Evolutionary conservation across 2,329 filamentous ascomycete genomes (phyloP), one percentile per base, ranked within the genome.

Genomic region (Pyrenophora seminiperda): DNA sequence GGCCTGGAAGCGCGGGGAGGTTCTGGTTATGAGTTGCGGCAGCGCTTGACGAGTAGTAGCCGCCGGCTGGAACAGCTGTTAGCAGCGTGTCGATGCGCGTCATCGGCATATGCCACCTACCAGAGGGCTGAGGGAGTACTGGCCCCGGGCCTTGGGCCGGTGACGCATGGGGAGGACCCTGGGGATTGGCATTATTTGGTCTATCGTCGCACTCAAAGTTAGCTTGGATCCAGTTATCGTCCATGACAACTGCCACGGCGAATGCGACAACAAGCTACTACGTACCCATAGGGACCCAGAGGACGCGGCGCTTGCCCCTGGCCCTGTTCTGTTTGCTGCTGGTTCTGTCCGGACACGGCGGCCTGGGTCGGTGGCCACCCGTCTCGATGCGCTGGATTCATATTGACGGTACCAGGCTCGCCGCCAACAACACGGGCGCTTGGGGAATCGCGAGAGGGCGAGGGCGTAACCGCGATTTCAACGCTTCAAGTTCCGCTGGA

Each of bases 271-370:
- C 41, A 19, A 44, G 43, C 42, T 34, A 53, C 15, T 36, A 67
- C 71, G 33, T 54, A 75, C 73, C 68, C 70, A 57, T 70, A 75
- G 20, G 66, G 50, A 40, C 68, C 70, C 32, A 73, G 56, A 18
- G 71, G 60, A 30, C 72, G 68, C 42, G 67, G 59, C 18, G 60
- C 55, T 50, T 72, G 71, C 24, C 59, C 62, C 54, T 69, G 70
- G 30, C 41, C 56, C 52, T 71, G 67, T 19, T 74, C 70, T 48
- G 67, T 61, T 65, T 71, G 70, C 45, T 73, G 59, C 34, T 59
- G 58, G 5, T 77, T 75, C 36, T 79, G 71, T 49, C 81, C 80
- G 24, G 81, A 75, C 47, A 67, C 66, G 38, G 75, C 67, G 46
- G 76, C 72, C 59, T 83, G 81, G 36, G 77, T 58, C 55, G 67